These are phyloP conservation scores for Malus fusca DNA, from an alignment of 306 rosid species.

Conservation along the genomic window DNA sequence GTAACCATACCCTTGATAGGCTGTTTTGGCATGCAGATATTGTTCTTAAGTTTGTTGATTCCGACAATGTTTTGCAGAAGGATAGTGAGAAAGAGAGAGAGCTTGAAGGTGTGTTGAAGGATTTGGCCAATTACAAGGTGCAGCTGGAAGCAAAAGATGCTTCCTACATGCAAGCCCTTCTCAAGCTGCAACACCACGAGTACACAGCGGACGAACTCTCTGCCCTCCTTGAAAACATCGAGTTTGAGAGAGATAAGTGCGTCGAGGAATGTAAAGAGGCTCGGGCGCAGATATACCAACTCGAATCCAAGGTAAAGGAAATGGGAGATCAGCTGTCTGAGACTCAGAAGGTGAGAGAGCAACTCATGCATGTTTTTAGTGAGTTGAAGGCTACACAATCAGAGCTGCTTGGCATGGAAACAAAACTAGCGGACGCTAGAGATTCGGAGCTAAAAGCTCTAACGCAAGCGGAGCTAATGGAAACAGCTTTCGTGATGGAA, in stretches of 20 bases:
- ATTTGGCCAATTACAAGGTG: constrained; percentile 56
- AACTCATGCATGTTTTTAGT: constrained; percentile 32
- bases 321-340: constrained; percentile 34
- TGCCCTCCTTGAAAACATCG: constrained; percentile 39
- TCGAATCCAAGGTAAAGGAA: constrained; percentile 42
- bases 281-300: constrained; percentile 23
- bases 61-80: constrained; percentile 1
- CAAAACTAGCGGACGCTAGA: constrained; percentile 43
- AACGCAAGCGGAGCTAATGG: constrained; percentile 24
- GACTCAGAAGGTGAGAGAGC: constrained; percentile 22
- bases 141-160: constrained; percentile 71
- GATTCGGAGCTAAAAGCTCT: constrained; percentile 41
- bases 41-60: background rate
- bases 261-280: constrained; percentile 25
- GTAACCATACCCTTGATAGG: background rate
- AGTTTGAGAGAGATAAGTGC: constrained; percentile 48
- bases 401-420: constrained; percentile 49
- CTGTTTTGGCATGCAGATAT: background rate
- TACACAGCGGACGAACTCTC: constrained; percentile 43
- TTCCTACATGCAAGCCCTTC: constrained; percentile 55
- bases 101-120: constrained; percentile 47
- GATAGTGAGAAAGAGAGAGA: constrained; percentile 42
- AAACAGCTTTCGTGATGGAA: constrained; percentile 26
- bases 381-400: constrained; percentile 44
- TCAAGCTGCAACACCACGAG: constrained; percentile 53